A percentile compares a stretch with the other conserved stretches of the same genome.
Conservation (phyloP, 306 rosid genomes). For the Cicer yamashitae region DNA sequence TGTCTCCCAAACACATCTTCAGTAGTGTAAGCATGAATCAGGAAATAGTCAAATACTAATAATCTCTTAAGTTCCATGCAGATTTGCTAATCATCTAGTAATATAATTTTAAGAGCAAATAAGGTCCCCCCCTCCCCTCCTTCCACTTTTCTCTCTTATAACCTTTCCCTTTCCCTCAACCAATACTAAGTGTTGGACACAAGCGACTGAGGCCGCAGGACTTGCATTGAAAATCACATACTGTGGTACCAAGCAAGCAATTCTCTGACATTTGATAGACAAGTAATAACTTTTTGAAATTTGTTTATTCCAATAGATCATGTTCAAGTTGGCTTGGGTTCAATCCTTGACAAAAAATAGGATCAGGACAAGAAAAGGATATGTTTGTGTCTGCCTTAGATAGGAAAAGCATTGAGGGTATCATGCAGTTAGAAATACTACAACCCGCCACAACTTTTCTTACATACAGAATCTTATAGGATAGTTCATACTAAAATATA, state of each 20-base stretch:
- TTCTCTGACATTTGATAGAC: slow-evolving; percentile 51
- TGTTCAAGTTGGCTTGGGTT: slow-evolving; percentile 43
- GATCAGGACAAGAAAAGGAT: slow-evolving; percentile 40
- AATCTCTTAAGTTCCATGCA: background rate
- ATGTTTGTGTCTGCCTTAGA: slow-evolving; percentile 29
- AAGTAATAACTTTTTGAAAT: slow-evolving; percentile 48
- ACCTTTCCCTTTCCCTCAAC: slow-evolving; percentile 35
- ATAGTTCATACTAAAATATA: background rate
- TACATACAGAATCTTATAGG: slow-evolving; percentile 18
- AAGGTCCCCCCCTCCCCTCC: background rate
- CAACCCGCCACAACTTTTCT: slow-evolving; percentile 39
- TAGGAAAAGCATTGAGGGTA: slow-evolving; percentile 30
- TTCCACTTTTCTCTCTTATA: background rate
- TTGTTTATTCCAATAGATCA: slow-evolving; percentile 31
- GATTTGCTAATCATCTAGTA: slow-evolving; percentile 5
- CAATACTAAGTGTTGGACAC: slow-evolving; percentile 44
- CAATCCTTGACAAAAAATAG: slow-evolving; percentile 40
- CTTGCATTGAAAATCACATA: slow-evolving; percentile 34
- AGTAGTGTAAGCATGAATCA: slow-evolving; percentile 25
- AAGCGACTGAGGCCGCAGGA: slow-evolving; percentile 39
- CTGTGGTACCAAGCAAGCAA: slow-evolving; percentile 46
- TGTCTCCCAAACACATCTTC: slow-evolving; percentile 38
- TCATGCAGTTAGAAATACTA: slow-evolving; percentile 29
- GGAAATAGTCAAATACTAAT: slow-evolving; percentile 27
- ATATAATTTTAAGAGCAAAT: slow-evolving; percentile 3